Evolutionary conservation across 371 early-diverging fungal genomes (phyloP), one percentile per base, ranked within the genome.

Genomic region (Cokeromyces recurvatus): DNA sequence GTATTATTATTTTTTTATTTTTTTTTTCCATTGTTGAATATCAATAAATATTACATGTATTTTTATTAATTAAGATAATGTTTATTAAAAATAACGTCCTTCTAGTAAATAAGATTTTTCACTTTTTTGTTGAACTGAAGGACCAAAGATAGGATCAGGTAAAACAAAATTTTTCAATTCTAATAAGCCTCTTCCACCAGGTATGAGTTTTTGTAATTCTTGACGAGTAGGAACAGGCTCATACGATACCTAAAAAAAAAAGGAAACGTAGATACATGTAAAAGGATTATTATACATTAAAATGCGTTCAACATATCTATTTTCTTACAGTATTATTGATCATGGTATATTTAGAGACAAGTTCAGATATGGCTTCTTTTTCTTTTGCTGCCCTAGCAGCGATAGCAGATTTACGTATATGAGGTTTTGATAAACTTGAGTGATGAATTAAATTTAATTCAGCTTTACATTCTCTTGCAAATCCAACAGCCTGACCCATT

Each of bases 401-500:
- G 22, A 84, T 64, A 8, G 68, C 66, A 2, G 66, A 63, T 53
- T 62, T 67, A 9, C 63, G 58, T 36, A 62, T 46, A 46, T 67
- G 66, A 2, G 64, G 62, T 38, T 65, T 67, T 0, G 80, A 66
- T 12, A 78, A 66, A 47, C 71, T 71, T 2, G 74, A 62, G 38
- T 78, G 79, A 25, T 79, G 62, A n/a, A 84, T 62, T 0, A 71
- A 37, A 20, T 57, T 55, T 17, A 84, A 62, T 24, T 75, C 70
- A 1, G 76, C 66, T 38, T 75, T 78, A 24, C 77, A 75, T 10
- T 76, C 69, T 15, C 69, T 65, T 45, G 80, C 63, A 48, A 83
- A 79, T 41, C 80, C 84, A 14, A 78, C 73, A 3, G 84, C 84
- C 21, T 71, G 74, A 17, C 84, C 84, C 55, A 71, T 68, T 55